These are phyloP conservation scores for Cicer bijugum DNA, from an alignment of 306 rosid genomes.

Conservation along the genomic window DNA sequence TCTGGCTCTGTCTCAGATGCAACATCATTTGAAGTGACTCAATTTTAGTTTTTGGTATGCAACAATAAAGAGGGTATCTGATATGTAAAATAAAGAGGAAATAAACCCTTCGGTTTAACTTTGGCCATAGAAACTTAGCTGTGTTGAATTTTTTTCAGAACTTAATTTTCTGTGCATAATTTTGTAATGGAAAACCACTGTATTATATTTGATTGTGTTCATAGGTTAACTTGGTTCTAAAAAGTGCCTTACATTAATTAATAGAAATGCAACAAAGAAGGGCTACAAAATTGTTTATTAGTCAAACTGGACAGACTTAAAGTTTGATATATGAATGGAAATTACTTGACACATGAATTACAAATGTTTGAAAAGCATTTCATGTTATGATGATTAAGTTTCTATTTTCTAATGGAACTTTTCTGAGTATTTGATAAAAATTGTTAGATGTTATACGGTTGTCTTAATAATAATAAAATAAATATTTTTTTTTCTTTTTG, in stretches of 20 bases:
- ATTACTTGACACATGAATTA: too few relatives aligned
- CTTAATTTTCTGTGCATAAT: conserved; percentile 14
- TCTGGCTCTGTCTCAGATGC: conserved; percentile 18
- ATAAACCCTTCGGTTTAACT: neutral
- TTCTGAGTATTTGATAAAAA: too few relatives aligned
- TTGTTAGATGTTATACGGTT: too few relatives aligned
- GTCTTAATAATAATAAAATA: too few relatives aligned
- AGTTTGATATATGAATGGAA: too few relatives aligned
- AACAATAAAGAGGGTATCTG: conserved; percentile 12
- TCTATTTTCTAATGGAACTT: too few relatives aligned
- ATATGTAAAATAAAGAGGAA: conserved; percentile 9
- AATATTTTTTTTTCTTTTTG: too few relatives aligned
- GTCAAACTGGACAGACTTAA: too few relatives aligned
- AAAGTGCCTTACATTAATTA: neutral
- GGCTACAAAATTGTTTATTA: neutral
- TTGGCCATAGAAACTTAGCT: conserved; percentile 15
- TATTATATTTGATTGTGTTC: neutral
- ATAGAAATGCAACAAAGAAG: neutral
- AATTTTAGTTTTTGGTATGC: conserved; percentile 2
- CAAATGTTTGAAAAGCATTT: too few relatives aligned
- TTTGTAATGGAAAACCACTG: neutral
- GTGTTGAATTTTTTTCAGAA: conserved; percentile 12
- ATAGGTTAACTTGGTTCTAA: neutral
- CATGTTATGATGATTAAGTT: too few relatives aligned
- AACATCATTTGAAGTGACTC: conserved; percentile 14